Base-by-base conservation (phyloP, 345 rosid species). In the Aquilaria yunnanensis region DNA sequence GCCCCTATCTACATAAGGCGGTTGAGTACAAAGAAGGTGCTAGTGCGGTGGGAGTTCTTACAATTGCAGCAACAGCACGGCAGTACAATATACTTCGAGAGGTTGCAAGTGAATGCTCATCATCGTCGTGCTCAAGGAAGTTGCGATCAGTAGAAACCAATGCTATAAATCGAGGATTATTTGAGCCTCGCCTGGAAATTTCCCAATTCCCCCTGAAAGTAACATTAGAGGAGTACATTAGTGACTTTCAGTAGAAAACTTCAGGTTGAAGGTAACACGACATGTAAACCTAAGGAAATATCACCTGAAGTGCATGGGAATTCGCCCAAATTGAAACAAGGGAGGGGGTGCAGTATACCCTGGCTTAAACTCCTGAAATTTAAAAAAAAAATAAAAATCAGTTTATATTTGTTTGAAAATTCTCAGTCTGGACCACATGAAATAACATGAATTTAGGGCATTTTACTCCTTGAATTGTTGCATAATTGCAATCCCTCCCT, bases 331-430 rank as follows among this genome's bases (percentile, higher is more conserved):
- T 53, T 83, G 96, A 70, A 87, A 78, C 74, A 84, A 64, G 2
- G 96, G 95, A 10, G 96, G 77, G 1, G 96, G 96, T 3, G 96
- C 89, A 9, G 96, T 89, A 67, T 92, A 92, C 32, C 82, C 96
- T 45, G 96, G 96, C 80, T 74, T 81, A 68, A 82, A 92, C 63
- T 72, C 88, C 96, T 92, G 88, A 71, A 75, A 75, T 45, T 54
- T 48, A 56, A 57, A 41, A 47, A 61, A 57, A 51, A 37, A 4
- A 37, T 53, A 13, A 54, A 23, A 34, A 51, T 69, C 62, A 47
- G 10, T 50, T 67, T 57, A 51, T 11, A 37, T 61, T 9, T 41
- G 59, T 14, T 31, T 61, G 10, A 41, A 10, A 14, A 16, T 16
- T 16, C 23, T 16, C 23, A 16, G 23, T 16, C 23, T 16, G 23